phyloP scores from a whole-genome alignment of 1,284 basidiomycete species.

The Tilletia indica region DNA sequence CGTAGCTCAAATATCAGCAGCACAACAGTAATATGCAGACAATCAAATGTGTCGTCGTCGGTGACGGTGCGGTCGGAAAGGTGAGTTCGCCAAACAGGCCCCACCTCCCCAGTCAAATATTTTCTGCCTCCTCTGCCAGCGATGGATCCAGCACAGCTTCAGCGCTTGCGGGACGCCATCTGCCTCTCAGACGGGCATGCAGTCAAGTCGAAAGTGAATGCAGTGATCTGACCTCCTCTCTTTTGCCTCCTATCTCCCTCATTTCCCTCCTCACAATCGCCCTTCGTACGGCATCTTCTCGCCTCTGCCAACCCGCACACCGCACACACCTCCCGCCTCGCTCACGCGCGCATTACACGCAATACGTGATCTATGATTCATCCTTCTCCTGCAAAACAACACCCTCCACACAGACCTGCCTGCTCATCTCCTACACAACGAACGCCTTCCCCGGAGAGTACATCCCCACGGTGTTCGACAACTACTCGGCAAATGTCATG shows the following conservation, averaged over 20 bases:
- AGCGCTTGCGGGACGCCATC: background rate
- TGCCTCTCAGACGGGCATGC: too few relatives aligned
- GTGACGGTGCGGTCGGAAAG: constrained; percentile 56
- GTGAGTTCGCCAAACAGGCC: background rate
- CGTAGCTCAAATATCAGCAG: too few relatives aligned
- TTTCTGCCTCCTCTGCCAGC: too few relatives aligned
- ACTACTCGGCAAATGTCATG: constrained; percentile 87
- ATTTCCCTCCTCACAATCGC: background rate
- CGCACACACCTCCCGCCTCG: too few relatives aligned
- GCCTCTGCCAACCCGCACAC: too few relatives aligned
- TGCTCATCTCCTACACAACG: constrained; percentile 55
- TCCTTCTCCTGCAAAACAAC: background rate
- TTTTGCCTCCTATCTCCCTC: background rate
- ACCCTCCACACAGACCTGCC: constrained; percentile 36
- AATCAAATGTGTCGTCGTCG: constrained; percentile 54
- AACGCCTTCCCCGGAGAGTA: constrained; percentile 56
- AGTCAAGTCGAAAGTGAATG: too few relatives aligned
- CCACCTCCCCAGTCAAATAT: too few relatives aligned
- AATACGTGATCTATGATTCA: too few relatives aligned
- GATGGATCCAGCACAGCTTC: background rate
- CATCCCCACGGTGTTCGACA: constrained; percentile 74
- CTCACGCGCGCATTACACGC: too few relatives aligned
- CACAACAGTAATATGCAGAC: constrained; percentile 37
- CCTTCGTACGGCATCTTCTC: background rate
- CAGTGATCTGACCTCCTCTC: background rate